Conservation (phyloP, 352 stramenopile species). For the Pythium dissimile region DNA sequence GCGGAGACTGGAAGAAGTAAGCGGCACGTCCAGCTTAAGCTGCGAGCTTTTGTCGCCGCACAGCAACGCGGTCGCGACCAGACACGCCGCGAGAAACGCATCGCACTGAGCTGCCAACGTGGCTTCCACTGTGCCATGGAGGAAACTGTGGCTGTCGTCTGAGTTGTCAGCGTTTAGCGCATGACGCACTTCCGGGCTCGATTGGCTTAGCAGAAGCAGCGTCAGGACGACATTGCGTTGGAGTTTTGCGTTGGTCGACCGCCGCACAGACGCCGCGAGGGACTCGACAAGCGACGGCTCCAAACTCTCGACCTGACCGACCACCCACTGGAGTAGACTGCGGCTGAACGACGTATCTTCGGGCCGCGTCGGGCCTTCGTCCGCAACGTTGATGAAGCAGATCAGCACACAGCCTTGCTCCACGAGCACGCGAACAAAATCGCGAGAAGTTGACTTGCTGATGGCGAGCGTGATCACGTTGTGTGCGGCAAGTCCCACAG, state of each 20-base stretch:
- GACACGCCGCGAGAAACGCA: constrained; percentile 13
- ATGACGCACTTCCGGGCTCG: constrained; percentile 19
- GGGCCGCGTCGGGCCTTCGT: background rate
- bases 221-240: constrained; percentile 43
- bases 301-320: constrained; percentile 19
- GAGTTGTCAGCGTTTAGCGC: constrained; percentile 15
- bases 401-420: constrained; percentile 50
- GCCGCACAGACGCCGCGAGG: constrained; percentile 24
- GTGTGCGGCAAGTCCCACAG: constrained; percentile 21
- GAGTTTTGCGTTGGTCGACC: constrained; percentile 36
- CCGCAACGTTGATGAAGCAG: constrained; percentile 12
- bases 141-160: constrained; percentile 20
- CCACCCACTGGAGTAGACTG: constrained; percentile 25
- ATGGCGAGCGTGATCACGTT: constrained; percentile 20
- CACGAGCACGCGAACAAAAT: constrained; percentile 35
- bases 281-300: constrained; percentile 24
- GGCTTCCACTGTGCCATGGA: too few relatives aligned
- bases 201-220: constrained; percentile 35
- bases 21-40: constrained; percentile 28
- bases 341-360: background rate
- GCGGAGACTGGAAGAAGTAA: constrained; percentile 4
- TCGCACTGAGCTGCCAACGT: too few relatives aligned
- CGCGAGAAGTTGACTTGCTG: constrained; percentile 23
- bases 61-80: constrained; percentile 25
- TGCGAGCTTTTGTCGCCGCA: constrained; percentile 35